Evolutionary conservation across 2,329 filamentous ascomycete genomes (phyloP).

Genomic region (Daldinia sp.): DNA sequence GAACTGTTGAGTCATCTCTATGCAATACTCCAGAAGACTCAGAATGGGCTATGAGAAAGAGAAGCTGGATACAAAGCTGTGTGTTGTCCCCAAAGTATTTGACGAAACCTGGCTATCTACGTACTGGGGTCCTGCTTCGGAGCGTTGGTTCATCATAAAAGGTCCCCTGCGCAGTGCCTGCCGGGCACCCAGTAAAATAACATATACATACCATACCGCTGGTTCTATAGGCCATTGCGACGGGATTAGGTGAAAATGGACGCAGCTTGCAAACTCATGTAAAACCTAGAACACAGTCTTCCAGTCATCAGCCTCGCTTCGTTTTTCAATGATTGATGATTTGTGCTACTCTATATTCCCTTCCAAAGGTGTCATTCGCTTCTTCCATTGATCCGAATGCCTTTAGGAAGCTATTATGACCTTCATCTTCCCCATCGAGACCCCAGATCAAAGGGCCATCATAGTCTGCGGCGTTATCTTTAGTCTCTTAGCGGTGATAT

Average conservation of each 20-base stretch:
- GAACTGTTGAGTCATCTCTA: not conserved
- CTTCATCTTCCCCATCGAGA: slow-evolving; percentile 37
- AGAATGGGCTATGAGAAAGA: not conserved
- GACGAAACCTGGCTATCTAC: not conserved
- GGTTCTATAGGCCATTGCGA: slow-evolving; percentile 17
- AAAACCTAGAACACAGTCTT: slow-evolving; percentile 7
- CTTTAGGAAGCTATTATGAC: slow-evolving; percentile 32
- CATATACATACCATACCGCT: slow-evolving; percentile 10
- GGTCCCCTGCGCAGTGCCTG: slow-evolving; percentile 14
- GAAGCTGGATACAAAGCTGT: not conserved
- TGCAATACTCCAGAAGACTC: not conserved
- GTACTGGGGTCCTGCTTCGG: not conserved
- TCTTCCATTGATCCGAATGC: slow-evolving; percentile 15
- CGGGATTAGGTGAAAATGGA: slow-evolving; percentile 22
- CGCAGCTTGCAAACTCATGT: slow-evolving; percentile 12
- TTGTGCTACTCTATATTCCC: slow-evolving; percentile 1
- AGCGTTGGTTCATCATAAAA: slow-evolving; percentile 7
- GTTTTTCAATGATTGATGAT: slow-evolving; percentile 13
- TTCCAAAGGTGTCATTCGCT: slow-evolving; percentile 2
- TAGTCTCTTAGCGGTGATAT: slow-evolving; percentile 28
- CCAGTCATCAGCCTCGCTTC: not conserved
- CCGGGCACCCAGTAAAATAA: slow-evolving; percentile 18
- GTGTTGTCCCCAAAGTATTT: not conserved
- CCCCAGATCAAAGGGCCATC: slow-evolving; percentile 32
- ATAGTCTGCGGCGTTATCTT: slow-evolving; percentile 37